Evolutionary conservation across 2,329 filamentous ascomycete genomes (phyloP).

Genomic region (Neofusicoccum sp.): DNA sequence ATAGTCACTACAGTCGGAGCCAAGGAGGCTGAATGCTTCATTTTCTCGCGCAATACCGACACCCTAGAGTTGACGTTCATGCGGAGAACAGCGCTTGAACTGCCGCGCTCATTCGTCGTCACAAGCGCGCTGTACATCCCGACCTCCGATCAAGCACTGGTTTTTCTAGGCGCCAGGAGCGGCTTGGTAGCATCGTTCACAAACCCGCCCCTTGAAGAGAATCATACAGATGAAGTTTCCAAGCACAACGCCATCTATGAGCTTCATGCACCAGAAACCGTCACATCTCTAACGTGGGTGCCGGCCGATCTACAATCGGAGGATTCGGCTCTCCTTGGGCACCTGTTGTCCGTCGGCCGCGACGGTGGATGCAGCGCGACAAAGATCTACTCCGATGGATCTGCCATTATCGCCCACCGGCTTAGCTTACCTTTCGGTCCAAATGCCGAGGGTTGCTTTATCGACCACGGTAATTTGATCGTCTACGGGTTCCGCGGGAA

Average conservation of each 20-base stretch:
- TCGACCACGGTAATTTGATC: slow-evolving; percentile 62
- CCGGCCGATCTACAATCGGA: slow-evolving; percentile 20
- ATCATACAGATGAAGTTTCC: not conserved
- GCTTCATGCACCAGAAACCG: slow-evolving; percentile 60
- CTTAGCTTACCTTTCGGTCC: slow-evolving; percentile 71
- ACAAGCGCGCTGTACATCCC: slow-evolving; percentile 42
- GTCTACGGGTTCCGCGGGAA: slow-evolving; percentile 82
- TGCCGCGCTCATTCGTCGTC: slow-evolving; percentile 52
- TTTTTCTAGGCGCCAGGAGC: slow-evolving; percentile 12
- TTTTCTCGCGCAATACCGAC: not conserved
- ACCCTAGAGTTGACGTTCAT: not conserved
- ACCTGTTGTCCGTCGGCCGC: slow-evolving; percentile 72
- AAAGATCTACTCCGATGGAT: slow-evolving; percentile 31
- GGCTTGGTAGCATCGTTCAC: slow-evolving; percentile 9
- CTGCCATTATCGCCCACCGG: slow-evolving; percentile 61
- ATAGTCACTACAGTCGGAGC: slow-evolving; percentile 44
- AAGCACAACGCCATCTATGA: slow-evolving; percentile 24
- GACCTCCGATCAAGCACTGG: not conserved
- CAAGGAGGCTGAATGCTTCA: slow-evolving; percentile 33
- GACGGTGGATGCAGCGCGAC: slow-evolving; percentile 77
- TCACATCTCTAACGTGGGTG: slow-evolving; percentile 63
- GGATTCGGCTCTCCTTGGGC: slow-evolving; percentile 29
- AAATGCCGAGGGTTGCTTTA: slow-evolving; percentile 73
- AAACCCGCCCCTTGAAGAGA: not conserved
- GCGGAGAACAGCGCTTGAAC: slow-evolving; percentile 14